These are phyloP conservation scores for Mortierella sp. DNA, from an alignment of 371 early-diverging fungal species.

Conservation along the genomic window DNA sequence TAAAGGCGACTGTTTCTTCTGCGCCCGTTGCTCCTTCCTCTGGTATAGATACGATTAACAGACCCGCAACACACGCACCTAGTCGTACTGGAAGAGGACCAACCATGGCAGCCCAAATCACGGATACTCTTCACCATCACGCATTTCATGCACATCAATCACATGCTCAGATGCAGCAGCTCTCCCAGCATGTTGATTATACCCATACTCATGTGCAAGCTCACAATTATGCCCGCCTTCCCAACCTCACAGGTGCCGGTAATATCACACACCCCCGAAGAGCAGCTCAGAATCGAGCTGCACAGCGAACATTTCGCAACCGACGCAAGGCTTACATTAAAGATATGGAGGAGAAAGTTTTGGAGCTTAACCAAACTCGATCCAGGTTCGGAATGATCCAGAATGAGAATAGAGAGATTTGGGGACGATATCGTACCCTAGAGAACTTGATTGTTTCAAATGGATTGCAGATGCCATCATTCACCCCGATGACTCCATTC, in stretches of 20 bases:
- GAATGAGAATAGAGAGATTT: constrained; percentile 41
- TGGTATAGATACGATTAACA: not conserved
- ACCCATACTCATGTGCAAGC: not conserved
- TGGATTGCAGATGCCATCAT: constrained; percentile 19
- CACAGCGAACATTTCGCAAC: constrained; percentile 78
- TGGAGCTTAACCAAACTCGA: constrained; percentile 44
- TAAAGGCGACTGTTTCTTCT: constrained; percentile 15
- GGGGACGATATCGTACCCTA: constrained; percentile 26
- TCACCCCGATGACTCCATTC: constrained; percentile 31
- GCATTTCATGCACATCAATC: constrained; percentile 2
- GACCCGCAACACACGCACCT: not conserved
- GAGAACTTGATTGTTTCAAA: constrained; percentile 23
- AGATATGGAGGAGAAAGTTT: constrained; percentile 68
- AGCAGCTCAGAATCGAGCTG: constrained; percentile 77
- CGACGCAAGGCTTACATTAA: constrained; percentile 75
- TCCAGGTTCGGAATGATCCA: constrained; percentile 18
- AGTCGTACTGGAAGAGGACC: not conserved
- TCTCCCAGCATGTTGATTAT: constrained; percentile 3
- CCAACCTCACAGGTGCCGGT: not conserved
- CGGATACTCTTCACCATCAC: not conserved
- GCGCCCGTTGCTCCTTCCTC: constrained; percentile 5
- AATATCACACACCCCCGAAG: constrained; percentile 58
- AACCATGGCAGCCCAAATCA: not conserved
- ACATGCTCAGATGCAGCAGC: constrained; percentile 8
- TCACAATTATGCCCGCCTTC: not conserved